Percentiles rank a stretch among this genome's conserved stretches.
These are phyloP conservation scores for Penicillium pulvis DNA, from an alignment of 495 filamentous ascomycete species.

Conservation along the genomic window DNA sequence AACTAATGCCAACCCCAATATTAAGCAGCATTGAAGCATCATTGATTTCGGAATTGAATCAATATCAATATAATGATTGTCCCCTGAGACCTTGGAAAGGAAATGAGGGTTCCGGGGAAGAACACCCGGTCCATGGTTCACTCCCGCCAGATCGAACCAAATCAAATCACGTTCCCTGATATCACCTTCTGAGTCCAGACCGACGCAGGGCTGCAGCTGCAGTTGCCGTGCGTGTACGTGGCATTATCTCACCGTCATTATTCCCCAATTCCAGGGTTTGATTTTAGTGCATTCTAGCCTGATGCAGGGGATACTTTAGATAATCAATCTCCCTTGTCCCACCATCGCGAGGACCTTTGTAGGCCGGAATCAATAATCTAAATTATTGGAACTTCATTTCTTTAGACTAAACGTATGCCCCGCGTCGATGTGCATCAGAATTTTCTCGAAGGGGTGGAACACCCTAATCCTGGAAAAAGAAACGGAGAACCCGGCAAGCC, in stretches of 20 bases:
- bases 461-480: constrained; percentile 13
- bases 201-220: constrained; percentile 1
- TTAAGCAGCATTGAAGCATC: not conserved
- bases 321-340: not conserved
- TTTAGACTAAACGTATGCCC: constrained; percentile 8
- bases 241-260: not conserved
- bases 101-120: constrained; percentile 25
- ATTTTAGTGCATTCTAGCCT: not conserved
- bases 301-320: constrained; percentile 12
- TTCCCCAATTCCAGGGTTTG: not conserved
- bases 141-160: constrained; percentile 16
- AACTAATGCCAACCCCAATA: constrained; percentile 5
- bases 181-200: constrained; percentile 1
- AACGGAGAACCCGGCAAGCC: constrained; percentile 12
- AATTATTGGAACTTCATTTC: not conserved
- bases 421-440: constrained; percentile 25
- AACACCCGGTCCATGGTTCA: constrained; percentile 29
- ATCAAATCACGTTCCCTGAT: constrained; percentile 10
- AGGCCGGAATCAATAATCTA: not conserved
- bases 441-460: constrained; percentile 35
- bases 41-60: not conserved
- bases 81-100: constrained; percentile 15
- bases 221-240: constrained; percentile 7
- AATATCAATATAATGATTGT: not conserved
- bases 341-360: not conserved